These are phyloP conservation scores for Apiospora rasikravindrae DNA, from an alignment of 2,329 filamentous ascomycete genomes.

Conservation along the genomic window DNA sequence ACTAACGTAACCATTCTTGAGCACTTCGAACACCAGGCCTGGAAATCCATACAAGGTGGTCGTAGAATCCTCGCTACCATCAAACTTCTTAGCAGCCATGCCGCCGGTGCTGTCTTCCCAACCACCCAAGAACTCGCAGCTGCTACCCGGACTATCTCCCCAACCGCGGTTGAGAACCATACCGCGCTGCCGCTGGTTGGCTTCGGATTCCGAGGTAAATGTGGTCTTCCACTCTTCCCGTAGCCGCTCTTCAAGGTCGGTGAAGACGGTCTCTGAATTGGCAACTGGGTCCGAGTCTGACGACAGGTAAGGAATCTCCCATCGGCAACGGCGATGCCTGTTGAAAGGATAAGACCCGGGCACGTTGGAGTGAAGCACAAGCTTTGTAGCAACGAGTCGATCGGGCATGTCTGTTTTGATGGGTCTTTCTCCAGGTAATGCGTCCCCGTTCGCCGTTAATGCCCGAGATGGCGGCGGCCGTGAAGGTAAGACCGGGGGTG, in stretches of 20 bases:
- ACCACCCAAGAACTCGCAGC: constrained; percentile 81
- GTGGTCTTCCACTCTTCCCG: constrained; percentile 72
- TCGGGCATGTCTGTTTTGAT: constrained; percentile 57
- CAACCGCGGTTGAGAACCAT: constrained; percentile 93
- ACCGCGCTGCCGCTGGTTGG: constrained; percentile 61
- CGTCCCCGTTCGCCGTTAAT: constrained; percentile 30
- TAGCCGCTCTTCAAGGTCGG: constrained; percentile 72
- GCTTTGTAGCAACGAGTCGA: constrained; percentile 82
- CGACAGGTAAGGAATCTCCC: constrained; percentile 73
- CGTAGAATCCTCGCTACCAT: constrained; percentile 61
- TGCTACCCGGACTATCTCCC: constrained; percentile 90
- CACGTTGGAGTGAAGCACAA: constrained; percentile 94
- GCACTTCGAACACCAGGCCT: constrained; percentile 91
- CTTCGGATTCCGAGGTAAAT: constrained; percentile 61
- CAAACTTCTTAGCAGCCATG: constrained; percentile 56
- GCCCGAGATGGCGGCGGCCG: constrained; percentile 62
- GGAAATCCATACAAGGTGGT: constrained; percentile 94
- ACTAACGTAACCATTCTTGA: constrained; percentile 90
- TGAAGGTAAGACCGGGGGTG: constrained; percentile 71
- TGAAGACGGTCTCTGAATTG: constrained; percentile 79
- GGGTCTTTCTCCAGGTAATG: constrained; percentile 35
- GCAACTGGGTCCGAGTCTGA: constrained; percentile 51
- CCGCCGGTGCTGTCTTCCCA: constrained; percentile 77
- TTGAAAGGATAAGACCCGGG: constrained; percentile 98
- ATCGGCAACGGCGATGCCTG: constrained; percentile 85